Evolutionary conservation across 2,329 filamentous ascomycete genomes (phyloP).

Genomic region (Sclerotinia nivalis): DNA sequence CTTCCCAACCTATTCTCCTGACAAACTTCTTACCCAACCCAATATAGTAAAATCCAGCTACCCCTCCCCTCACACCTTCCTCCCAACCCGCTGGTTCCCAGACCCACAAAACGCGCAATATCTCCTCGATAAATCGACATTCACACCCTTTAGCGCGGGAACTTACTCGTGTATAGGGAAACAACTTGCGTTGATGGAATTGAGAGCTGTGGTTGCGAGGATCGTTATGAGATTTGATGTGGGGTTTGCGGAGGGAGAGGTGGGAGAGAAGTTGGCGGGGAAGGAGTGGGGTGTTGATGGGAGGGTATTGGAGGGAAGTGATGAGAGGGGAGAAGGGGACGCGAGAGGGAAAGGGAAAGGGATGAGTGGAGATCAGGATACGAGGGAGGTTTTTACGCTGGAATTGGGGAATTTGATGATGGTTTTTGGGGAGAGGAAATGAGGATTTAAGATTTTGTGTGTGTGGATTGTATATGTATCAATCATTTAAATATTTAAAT

Average conservation of each 20-base stretch:
- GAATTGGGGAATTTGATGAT: not conserved
- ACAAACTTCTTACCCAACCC: no score
- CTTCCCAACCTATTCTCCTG: no score
- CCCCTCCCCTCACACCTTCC: constrained; percentile 33
- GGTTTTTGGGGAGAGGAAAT: not conserved
- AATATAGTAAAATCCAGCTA: constrained; percentile 20
- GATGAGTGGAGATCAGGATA: not conserved
- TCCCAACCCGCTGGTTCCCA: constrained; percentile 40
- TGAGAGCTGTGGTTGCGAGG: constrained; percentile 36
- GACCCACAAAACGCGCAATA: constrained; percentile 25
- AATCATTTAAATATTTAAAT: no score
- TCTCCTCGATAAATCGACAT: constrained; percentile 35
- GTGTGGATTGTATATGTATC: not conserved
- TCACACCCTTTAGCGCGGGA: constrained; percentile 37
- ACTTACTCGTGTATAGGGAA: constrained; percentile 40
- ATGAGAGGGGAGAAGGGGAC: not conserved
- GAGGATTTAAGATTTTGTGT: not conserved
- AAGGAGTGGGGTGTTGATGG: not conserved
- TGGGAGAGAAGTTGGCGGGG: not conserved
- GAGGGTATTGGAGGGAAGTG: not conserved
- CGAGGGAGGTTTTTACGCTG: not conserved
- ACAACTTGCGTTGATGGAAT: constrained; percentile 40
- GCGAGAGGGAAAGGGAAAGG: not conserved
- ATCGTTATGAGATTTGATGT: not conserved
- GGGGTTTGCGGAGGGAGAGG: not conserved